Base-by-base conservation (phyloP, 805 yeast species). In the Priceomyces haplophilus region DNA sequence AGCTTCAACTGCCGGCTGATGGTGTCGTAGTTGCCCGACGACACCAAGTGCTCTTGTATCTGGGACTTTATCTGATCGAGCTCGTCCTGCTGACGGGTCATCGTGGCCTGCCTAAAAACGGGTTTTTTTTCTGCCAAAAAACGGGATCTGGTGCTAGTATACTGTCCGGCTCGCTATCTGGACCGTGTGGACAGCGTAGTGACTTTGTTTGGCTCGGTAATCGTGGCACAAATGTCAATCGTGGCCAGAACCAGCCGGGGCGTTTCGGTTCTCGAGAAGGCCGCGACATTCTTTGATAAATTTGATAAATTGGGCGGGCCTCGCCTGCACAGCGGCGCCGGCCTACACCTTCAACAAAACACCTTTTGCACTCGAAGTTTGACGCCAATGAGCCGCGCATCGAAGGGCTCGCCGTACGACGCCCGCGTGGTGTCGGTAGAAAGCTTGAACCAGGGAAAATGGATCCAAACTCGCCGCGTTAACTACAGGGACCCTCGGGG, bases 11-110 rank as follows among this genome's bases (percentile, higher is more conserved):
- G 70, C 40, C 77, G 75, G 38, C 84, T 81, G 42, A 88, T 83
- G 72, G 75, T 73, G 47, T 85, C 91, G 61, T 88, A 88, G 62
- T 83, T 85, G 0, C 96, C 97, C 21, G 88, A 77, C 23, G 82
- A 75, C 3, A 88, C 79, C 30, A 88, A 73, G 53, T 80, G 81
- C 44, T 79, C 79, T 52, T 85, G 88, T 35, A 88, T 83, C 53
- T 81, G 79, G 7, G 80, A 71, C 59, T 76, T 77, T 38, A 81
- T 69, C 39, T 61, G 64, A 44, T 67, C 71, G 30, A 70, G 55
- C 37, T 67, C 72, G 37, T 65, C 67, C 36, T 55, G 64, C 38
- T 57, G 60, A 31, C 55, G 61, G n/a, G 62, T 53, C 57, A 53
- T 56, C 12, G 15, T 36, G 38, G 17, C 20, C 35, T 15, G 17